Evolutionary conservation across 345 rosid species (phyloP), one percentile per base, ranked within the genome.

Genomic region (Dipteronia sinensis): DNA sequence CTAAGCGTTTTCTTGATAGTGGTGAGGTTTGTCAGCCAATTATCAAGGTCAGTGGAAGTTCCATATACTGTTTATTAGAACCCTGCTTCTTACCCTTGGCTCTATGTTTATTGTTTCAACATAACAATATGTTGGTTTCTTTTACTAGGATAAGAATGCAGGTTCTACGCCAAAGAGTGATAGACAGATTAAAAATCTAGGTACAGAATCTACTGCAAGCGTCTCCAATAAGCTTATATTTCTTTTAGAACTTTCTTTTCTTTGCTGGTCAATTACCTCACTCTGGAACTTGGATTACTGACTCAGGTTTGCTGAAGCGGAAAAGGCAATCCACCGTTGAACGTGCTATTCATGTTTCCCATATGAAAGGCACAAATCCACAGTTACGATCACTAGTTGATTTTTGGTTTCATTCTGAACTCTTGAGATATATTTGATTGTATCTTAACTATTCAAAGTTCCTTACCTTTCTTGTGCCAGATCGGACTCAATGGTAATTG

Each of bases 11-110:
- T 79, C 84, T 79, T 46, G 90, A 83, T 73, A 79, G 87, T 83
- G 91, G 89, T 44, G 94, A 91, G 83, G 92, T 90, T 77, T 79
- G 87, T 66, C 88, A 84, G 74, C 87, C 89, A 17, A 82, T 83
- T 17, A 56, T 82, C 71, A 79, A 84, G 88, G 87, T 87, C 62
- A 65, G 87, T 78, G 67, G 67, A 82, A 55, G 22, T 71, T 71
- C 25, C 16, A 15, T 38, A 1, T 38, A 59, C 66, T 51, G 55
- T 19, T 42, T 64, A 64, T 58, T 56, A 31, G 44, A 69, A 46
- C 12, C 67, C n/a, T 44, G 19, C n/a, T 58, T 65, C 56, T 44
- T 23, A 17, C 31, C 51, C 29, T 22, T 38, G 10, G 53, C 29
- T 61, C 15, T 61, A 13, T 29, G 58, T 66, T 69, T 23, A 23